Conservation (phyloP, 2,329 filamentous ascomycete genomes). For the Trichoderma arundinaceum region DNA sequence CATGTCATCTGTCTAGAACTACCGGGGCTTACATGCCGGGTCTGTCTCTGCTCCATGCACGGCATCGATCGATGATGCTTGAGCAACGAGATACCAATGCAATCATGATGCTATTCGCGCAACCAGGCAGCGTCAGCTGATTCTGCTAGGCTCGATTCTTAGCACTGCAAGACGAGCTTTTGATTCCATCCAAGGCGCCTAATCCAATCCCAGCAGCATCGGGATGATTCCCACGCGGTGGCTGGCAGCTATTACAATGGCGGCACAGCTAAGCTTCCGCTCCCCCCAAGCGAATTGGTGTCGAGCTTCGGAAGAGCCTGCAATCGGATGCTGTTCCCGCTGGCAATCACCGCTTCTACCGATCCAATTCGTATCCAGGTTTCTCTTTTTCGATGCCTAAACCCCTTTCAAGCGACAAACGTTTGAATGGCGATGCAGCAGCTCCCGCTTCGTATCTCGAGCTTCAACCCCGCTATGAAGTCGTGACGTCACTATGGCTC, state of each 20-base stretch:
- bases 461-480: constrained; percentile 14
- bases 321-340: neutral
- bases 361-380: neutral
- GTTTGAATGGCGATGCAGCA: neutral
- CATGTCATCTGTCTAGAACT: no score
- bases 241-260: neutral
- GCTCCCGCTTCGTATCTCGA: neutral
- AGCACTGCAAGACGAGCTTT: neutral
- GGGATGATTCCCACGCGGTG: constrained; percentile 1
- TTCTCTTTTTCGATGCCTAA: neutral
- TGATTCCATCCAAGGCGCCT: neutral
- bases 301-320: constrained; percentile 1
- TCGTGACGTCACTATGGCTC: constrained; percentile 20
- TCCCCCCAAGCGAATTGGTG: neutral
- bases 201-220: neutral
- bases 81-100: neutral
- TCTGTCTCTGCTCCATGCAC: neutral
- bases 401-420: no score
- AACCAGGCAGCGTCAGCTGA: neutral
- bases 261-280: constrained; percentile 12
- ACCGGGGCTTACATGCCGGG: no score
- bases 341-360: neutral
- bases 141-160: neutral
- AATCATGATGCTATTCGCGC: neutral
- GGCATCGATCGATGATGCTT: constrained; percentile 14